Conservation (phyloP, 2,329 filamentous ascomycete species). For the Fusarium mexicanum region DNA sequence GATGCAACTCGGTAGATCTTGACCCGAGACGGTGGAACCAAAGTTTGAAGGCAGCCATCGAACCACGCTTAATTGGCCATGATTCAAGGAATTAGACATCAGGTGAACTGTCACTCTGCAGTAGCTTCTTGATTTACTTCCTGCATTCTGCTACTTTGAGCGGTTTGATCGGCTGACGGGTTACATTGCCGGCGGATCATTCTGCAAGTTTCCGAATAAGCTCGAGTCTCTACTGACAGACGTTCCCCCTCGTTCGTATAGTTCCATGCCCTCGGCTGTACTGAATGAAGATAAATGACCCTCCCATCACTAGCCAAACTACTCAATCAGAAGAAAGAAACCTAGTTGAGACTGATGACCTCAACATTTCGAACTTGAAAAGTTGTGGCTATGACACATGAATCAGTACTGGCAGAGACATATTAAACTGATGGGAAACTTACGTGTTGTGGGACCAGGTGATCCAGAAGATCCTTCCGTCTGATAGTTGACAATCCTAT, state of each 20-base stretch:
- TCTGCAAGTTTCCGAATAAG: neutral
- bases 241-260: neutral
- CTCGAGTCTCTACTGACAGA: neutral
- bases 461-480: slow-evolving; percentile 29
- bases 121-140: neutral
- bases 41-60: neutral
- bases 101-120: slow-evolving; percentile 10
- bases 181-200: slow-evolving; percentile 15
- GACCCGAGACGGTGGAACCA: slow-evolving; percentile 22
- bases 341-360: slow-evolving; percentile 27
- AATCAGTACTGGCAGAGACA: neutral
- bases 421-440: neutral
- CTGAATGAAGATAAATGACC: neutral
- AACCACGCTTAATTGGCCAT: neutral
- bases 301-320: neutral
- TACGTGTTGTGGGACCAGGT: slow-evolving; percentile 21
- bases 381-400: neutral
- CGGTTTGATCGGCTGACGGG: slow-evolving; percentile 10
- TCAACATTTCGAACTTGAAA: slow-evolving; percentile 28
- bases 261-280: no score
- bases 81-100: neutral
- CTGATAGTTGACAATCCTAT: slow-evolving; percentile 30
- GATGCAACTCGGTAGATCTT: slow-evolving; percentile 13
- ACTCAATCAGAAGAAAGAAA: neutral
- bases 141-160: neutral